Percentiles rank a stretch among this genome's conserved stretches.
Evolutionary conservation across 805 yeast genomes (phyloP).

Genomic region (Candida tallmaniae): DNA sequence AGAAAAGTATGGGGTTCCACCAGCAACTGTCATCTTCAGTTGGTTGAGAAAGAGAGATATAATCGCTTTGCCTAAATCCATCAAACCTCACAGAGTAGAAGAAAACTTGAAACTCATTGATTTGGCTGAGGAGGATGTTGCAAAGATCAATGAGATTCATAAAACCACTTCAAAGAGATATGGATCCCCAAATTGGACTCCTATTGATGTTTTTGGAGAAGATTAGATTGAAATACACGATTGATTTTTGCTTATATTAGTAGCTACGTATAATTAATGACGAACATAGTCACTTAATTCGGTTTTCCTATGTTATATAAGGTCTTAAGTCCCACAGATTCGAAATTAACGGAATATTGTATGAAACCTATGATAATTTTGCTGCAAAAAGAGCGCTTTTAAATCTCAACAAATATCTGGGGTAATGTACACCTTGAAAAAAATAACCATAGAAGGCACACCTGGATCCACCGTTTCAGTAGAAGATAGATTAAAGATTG

Average conservation of each 20-base stretch:
- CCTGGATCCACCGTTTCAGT: constrained; percentile 36
- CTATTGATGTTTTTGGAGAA: constrained; percentile 11
- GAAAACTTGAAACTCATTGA: constrained; percentile 32
- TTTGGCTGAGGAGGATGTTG: constrained; percentile 34
- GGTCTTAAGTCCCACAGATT: too few species aligned
- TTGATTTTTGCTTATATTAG: too few species aligned
- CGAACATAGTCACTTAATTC: too few species aligned
- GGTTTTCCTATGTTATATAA: too few species aligned
- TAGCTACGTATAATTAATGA: too few species aligned
- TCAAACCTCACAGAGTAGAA: constrained; percentile 23
- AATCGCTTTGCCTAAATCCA: constrained; percentile 35
- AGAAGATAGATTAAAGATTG: constrained; percentile 44
- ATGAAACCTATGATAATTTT: too few species aligned
- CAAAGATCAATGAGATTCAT: constrained; percentile 22
- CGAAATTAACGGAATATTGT: too few species aligned
- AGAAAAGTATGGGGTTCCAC: constrained; percentile 33
- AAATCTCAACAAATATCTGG: too few species aligned
- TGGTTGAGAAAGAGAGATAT: constrained; percentile 40
- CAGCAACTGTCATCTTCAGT: constrained; percentile 51
- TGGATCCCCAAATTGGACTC: constrained; percentile 12
- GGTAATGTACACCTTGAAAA: too few species aligned
- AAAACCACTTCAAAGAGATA: constrained; percentile 9
- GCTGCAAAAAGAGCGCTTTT: too few species aligned
- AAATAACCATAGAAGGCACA: too few species aligned
- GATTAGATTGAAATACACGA: too few species aligned